Evolutionary conservation across 495 filamentous ascomycete genomes (phyloP).

Genomic region (Podospora australis): DNA sequence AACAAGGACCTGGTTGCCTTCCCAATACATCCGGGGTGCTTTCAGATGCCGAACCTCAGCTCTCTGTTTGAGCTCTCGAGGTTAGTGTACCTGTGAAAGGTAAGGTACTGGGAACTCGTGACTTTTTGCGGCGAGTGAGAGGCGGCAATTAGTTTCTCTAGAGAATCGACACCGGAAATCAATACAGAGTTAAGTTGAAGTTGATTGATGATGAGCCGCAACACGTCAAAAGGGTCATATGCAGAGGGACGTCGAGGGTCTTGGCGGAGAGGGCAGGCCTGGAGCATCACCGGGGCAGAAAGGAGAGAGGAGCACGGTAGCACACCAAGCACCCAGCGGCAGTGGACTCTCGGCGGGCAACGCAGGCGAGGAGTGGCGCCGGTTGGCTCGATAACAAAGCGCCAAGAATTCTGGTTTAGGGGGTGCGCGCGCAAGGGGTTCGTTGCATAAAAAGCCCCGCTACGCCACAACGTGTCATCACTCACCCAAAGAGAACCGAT

Average conservation of each 20-base stretch:
- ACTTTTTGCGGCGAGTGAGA: no score
- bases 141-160: no score
- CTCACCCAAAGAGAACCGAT: background rate
- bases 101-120: no score
- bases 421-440: slow-evolving; percentile 7
- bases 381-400: no score
- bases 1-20: slow-evolving; percentile 5
- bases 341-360: no score
- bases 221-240: slow-evolving; percentile 10
- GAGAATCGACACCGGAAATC: no score
- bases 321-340: background rate
- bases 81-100: no score
- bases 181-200: no score
- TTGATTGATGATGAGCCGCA: slow-evolving; percentile 11
- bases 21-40: slow-evolving; percentile 2
- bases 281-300: background rate
- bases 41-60: no score
- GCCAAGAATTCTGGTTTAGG: no score
- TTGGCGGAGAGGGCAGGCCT: slow-evolving; percentile 1
- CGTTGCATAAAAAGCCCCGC: slow-evolving; percentile 7
- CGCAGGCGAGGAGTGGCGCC: no score
- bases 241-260: background rate
- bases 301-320: background rate
- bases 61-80: no score
- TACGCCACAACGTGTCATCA: slow-evolving; percentile 13